Evolutionary conservation across 495 filamentous ascomycete genomes (phyloP), one percentile per base, ranked within the genome.

Genomic region (Talaromyces trachyspermus): DNA sequence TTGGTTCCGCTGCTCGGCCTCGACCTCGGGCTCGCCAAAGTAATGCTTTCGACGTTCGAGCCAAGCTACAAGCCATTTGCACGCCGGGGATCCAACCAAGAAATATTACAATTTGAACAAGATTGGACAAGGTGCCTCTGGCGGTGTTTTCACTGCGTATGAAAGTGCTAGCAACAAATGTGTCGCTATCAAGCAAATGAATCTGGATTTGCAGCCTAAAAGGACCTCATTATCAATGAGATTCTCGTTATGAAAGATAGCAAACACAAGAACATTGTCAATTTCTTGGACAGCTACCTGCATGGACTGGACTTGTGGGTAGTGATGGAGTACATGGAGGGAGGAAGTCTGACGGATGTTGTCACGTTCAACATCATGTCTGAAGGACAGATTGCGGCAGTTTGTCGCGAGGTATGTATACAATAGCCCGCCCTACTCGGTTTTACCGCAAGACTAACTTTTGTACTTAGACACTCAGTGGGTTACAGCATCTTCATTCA

Each of bases 181-280:
- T 54, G 94, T 98, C 45, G 92, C 92, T 18, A 97, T 98, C 70
- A 98, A 98, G 65, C 92, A 98, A 73, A 98, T 98, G 92, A 97
- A 98, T 52, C 70, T 98, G 41, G 92, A 96, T 61, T 83, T 97
- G 61, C 92, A 98, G 54, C 92, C 92, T 5, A 98, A 97, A 98
- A 98, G 64, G 92, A 98, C 57, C 72, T 96, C 6, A 98, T 98
- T 53, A 95, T 98, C 67, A 97, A 98, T 61, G 92, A 98, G 59
- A 98, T 98, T 50, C 65, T 98, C 26, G 92, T 98, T 23, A 98
- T 98, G 92, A 95, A 95, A 69, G 92, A 96, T 57, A 95, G 89
- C 70, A 91, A 87, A 43, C 92, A 98, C 63, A 89, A 86, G 63
- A 98, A 98, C 59, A 95, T 98, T 61, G 92, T 98, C 63, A 98